phyloP scores from a whole-genome alignment of 805 yeast genomes.

The Metschnikowia dekortorum region DNA sequence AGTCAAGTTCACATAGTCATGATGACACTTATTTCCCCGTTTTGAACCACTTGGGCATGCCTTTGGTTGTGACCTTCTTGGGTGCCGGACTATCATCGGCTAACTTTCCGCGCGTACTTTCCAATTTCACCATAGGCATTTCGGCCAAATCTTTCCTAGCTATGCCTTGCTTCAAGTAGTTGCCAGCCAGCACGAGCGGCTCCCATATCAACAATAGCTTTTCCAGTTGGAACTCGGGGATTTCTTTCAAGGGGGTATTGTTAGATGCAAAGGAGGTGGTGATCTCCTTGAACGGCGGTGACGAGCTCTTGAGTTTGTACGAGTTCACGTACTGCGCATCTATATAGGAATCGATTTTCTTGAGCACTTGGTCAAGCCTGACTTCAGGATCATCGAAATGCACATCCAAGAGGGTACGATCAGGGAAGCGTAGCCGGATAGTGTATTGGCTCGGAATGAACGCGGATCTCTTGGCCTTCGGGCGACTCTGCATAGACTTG shows the following conservation, averaged over 20 bases:
- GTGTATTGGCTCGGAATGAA: conserved; percentile 23
- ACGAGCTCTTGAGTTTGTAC: conserved; percentile 31
- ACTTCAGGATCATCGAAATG: conserved; percentile 23
- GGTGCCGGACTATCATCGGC: conserved; percentile 17
- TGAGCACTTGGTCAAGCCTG: conserved; percentile 35
- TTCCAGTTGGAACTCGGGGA: conserved; percentile 29
- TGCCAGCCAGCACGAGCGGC: conserved; percentile 19
- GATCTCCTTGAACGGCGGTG: conserved; percentile 35
- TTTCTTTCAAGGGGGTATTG: conserved; percentile 21
- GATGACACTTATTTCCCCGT: background rate
- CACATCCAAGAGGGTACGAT: conserved; percentile 32
- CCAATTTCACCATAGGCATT: conserved; percentile 35
- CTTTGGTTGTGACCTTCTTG: conserved; percentile 1
- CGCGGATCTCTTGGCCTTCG: conserved; percentile 11
- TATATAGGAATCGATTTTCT: conserved; percentile 32
- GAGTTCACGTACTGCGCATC: conserved; percentile 24
- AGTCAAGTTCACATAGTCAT: too few species aligned
- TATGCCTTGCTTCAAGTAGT: conserved; percentile 22
- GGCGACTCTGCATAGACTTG: conserved; percentile 21
- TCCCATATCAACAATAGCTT: conserved; percentile 37
- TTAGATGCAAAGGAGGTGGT: conserved; percentile 26
- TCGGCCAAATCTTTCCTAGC: conserved; percentile 23
- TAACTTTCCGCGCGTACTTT: conserved; percentile 27
- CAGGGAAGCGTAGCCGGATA: conserved; percentile 38
- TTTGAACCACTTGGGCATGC: conserved; percentile 18